These are phyloP conservation scores for Colletotrichum tamarilloi DNA, from an alignment of 2,329 filamentous ascomycete species.

Conservation along the genomic window DNA sequence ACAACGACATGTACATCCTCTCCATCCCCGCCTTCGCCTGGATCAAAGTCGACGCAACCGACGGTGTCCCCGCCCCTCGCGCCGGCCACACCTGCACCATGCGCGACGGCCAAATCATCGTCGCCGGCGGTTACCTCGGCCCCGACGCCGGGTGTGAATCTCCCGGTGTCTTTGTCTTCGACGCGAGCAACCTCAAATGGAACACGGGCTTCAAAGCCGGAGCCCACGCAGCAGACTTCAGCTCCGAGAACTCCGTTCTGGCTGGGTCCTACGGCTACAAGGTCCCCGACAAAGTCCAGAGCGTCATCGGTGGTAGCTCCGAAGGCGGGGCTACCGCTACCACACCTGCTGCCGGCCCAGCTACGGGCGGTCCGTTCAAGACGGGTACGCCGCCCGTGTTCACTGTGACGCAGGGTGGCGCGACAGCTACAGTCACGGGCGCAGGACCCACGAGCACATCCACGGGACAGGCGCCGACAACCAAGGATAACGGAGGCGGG, in stretches of 20 bases:
- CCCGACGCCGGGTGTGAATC: constrained; percentile 71
- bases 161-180: constrained; percentile 79
- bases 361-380: constrained; percentile 76
- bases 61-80: constrained; percentile 66
- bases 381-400: constrained; percentile 78
- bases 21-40: constrained; percentile 79
- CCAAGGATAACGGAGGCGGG: constrained; percentile 15
- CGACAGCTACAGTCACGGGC: constrained; percentile 56
- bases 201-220: constrained; percentile 70
- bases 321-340: constrained; percentile 75
- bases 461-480: constrained; percentile 42
- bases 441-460: constrained; percentile 50
- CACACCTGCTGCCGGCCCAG: constrained; percentile 68
- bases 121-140: constrained; percentile 77
- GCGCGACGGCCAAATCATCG: constrained; percentile 77
- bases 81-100: constrained; percentile 77
- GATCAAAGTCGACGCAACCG: constrained; percentile 70
- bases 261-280: constrained; percentile 72
- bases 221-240: constrained; percentile 56
- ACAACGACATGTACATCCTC: constrained; percentile 80
- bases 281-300: constrained; percentile 72
- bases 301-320: constrained; percentile 69
- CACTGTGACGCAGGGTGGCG: constrained; percentile 66
- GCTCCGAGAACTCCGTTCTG: constrained; percentile 62
- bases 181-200: constrained; percentile 74